Percentiles rank a stretch among this genome's conserved stretches.
Evolutionary conservation across 2,329 filamentous ascomycete genomes (phyloP).

Genomic region (Aureobasidium sp.): DNA sequence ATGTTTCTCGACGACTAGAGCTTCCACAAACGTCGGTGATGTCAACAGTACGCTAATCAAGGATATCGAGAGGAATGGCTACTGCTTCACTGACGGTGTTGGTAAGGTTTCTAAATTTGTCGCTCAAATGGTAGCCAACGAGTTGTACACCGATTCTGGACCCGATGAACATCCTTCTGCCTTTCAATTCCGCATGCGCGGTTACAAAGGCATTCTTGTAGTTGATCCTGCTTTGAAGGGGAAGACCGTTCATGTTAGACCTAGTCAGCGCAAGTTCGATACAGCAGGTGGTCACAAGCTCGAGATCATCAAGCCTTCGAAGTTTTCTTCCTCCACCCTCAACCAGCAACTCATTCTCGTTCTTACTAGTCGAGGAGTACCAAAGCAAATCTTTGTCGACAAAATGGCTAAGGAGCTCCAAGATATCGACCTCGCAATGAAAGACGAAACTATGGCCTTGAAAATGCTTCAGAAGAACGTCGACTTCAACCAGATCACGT

Average conservation of each 20-base stretch:
- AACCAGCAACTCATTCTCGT: slow-evolving; percentile 88
- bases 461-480: slow-evolving; percentile 65
- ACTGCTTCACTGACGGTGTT: slow-evolving; percentile 83
- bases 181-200: slow-evolving; percentile 86
- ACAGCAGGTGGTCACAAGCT: slow-evolving; percentile 58
- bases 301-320: slow-evolving; percentile 78
- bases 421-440: slow-evolving; percentile 64
- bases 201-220: slow-evolving; percentile 82
- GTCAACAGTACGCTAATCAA: slow-evolving; percentile 49
- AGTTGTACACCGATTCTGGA: slow-evolving; percentile 55
- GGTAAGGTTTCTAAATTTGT: slow-evolving; percentile 82
- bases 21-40: slow-evolving; percentile 44
- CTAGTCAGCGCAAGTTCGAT: slow-evolving; percentile 82
- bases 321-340: slow-evolving; percentile 68
- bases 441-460: slow-evolving; percentile 56
- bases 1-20: slow-evolving; percentile 88
- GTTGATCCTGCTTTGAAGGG: slow-evolving; percentile 58
- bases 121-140: slow-evolving; percentile 63
- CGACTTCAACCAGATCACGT: slow-evolving; percentile 76
- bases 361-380: slow-evolving; percentile 70
- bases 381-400: slow-evolving; percentile 56
- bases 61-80: slow-evolving; percentile 58
- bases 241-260: slow-evolving; percentile 64
- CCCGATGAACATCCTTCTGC: slow-evolving; percentile 60
- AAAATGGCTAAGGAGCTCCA: slow-evolving; percentile 63